Base-by-base conservation (phyloP, 164 flowering plant species). In the Magnolia changhungtana region DNA sequence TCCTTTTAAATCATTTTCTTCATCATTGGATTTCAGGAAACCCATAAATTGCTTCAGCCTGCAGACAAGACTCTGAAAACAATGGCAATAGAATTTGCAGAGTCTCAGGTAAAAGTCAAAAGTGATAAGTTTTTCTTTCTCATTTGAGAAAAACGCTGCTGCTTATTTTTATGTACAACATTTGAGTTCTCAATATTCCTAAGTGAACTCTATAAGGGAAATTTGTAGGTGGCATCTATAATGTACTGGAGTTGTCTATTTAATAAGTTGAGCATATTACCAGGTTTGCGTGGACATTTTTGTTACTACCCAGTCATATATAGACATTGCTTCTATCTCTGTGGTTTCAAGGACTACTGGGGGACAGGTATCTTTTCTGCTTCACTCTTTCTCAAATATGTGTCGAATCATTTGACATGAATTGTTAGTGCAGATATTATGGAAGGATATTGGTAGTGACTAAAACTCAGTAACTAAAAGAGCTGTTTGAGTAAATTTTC, bases 51-150 rank as follows among this genome's bases (percentile, higher is more conserved):
- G 81, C 95, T 96, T 50, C 99, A 96, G 80, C 96, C 98, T 37
- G 92, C 89, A 45, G 99, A 96, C 83, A 96, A 91, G 84, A 90
- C 90, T 76, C 77, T 91, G 71, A 91, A 88, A 86, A 84, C 94
- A 50, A 93, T 96, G 98, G 99, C 98, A 4, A 88, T 90, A 79
- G 99, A 94, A 76, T 91, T 96, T 87, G 98, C 99, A 11, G 99
- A 96, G 84, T 89, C 88, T 83, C 99, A 96, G 97, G 99, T 96
- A 49, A 81, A 37, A 37, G 10, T 78, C 14, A 52, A 29, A 29
- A 64, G 14, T 14, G 61, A 23, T 61, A 50, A 68, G n/a, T 66
- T 63, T 75, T 71, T 14, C 20, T 21, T 67, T 24, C 11, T 72
- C 7, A 18, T 14, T 13, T 24, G 19, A 9, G 11, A 31, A 29